Percentiles rank a stretch among this genome's conserved stretches.
Conservation (phyloP, 2,329 filamentous ascomycete species). For the Sclerotinia borealis region DNA sequence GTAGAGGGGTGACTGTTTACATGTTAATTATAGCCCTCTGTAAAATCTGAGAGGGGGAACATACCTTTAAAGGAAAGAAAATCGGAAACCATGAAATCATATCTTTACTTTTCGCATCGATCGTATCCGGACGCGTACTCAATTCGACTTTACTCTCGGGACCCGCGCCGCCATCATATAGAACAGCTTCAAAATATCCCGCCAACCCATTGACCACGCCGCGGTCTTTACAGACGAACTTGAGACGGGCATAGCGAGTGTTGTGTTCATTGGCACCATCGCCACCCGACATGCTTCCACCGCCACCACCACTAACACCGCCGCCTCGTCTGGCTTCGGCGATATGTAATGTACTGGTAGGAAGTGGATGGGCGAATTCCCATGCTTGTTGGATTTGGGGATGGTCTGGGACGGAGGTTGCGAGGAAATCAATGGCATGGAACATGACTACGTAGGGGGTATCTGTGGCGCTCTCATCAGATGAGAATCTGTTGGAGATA, state of each 20-base stretch:
- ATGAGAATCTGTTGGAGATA: slow-evolving; percentile 54
- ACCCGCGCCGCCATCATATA: slow-evolving; percentile 56
- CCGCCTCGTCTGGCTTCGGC: slow-evolving; percentile 54
- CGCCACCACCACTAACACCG: slow-evolving; percentile 60
- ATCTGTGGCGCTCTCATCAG: slow-evolving; percentile 70
- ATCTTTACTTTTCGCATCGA: slow-evolving; percentile 86
- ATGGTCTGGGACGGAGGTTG: slow-evolving; percentile 52
- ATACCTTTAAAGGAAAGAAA: slow-evolving; percentile 90
- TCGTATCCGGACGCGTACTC: slow-evolving; percentile 86
- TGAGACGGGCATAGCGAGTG: slow-evolving; percentile 67
- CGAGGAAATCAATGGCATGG: slow-evolving; percentile 81
- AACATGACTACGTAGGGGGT: slow-evolving; percentile 94
- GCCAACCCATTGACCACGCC: slow-evolving; percentile 87
- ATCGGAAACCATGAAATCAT: slow-evolving; percentile 99
- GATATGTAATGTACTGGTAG: slow-evolving; percentile 48
- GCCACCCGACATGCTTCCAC: slow-evolving; percentile 66
- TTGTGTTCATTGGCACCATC: slow-evolving; percentile 90
- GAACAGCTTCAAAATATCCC: slow-evolving; percentile 94
- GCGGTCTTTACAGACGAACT: slow-evolving; percentile 70
- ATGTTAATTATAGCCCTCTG: slow-evolving; percentile 17
- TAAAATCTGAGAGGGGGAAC: slow-evolving; percentile 24
- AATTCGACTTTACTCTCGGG: slow-evolving; percentile 65
- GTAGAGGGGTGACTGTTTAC: slow-evolving; percentile 67
- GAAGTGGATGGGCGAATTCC: slow-evolving; percentile 75
- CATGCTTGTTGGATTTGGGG: slow-evolving; percentile 68